Evolutionary conservation across 2,329 filamentous ascomycete genomes (phyloP), one percentile per base, ranked within the genome.

Genomic region (Magnaporthiopsis rhizophila): DNA sequence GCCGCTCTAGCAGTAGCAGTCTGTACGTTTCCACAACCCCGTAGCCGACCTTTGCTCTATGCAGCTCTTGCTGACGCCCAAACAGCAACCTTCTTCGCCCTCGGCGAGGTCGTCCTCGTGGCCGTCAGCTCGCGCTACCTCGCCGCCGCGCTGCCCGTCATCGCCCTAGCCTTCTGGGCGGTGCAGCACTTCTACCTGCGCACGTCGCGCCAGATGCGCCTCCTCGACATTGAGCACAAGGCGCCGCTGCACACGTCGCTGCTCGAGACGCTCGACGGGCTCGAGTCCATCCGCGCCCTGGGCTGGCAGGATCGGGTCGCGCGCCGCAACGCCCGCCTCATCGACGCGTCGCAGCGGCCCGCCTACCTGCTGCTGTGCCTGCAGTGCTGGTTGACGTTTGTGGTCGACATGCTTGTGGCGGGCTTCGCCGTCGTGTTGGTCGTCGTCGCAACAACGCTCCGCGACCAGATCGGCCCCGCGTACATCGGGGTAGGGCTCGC

Each of bases 331-430:
- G 71, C 80, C 21, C 66, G 68, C 4, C 75, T 83, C 0, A 73
- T 87, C 1, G 81, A 87, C 65, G 72, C 72, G 7, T 84, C 84
- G 0, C 85, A 87, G 67, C 73, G 76, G 28, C 84, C 85, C 0
- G 83, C 81, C 62, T 88, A 88, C 68, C 75, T 86, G 0, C 75
- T 87, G 7, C 81, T 78, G 64, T 79, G 80, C 56, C 78, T 86
- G 3, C 86, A 88, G 69, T 77, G 82, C 50, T 87, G 85, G 84
- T 71, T 80, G 3, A 74, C 71, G 0, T 68, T 79, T 1, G 75
- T 77, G 0, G 69, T 79, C 8, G 72, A 77, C 58, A 67, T 79
- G 12, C 65, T 77, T 8, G 75, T 78, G 1, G 74, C 73, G 3
- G 72, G 69, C 6, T 64, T 78, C 2, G 77, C 76, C 1, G 69